A percentile compares a stretch with the other conserved stretches of the same genome.
Evolutionary conservation across 305 asterid species (phyloP).

Genomic region (Striga hermonthica): DNA sequence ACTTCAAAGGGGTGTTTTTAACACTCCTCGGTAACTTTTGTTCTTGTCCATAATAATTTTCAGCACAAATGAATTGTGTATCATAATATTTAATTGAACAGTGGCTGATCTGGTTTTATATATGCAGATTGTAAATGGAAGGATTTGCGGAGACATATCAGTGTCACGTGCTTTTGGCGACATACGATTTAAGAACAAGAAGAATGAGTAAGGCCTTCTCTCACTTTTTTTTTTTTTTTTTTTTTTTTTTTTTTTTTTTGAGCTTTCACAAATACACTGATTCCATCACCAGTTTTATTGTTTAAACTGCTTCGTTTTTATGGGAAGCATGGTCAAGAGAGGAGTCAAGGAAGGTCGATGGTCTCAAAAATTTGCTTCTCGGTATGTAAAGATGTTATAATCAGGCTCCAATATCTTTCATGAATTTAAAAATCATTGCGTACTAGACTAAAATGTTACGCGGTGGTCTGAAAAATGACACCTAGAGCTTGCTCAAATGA

Average conservation of each 20-base stretch:
- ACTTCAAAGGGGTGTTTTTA: neutral
- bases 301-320: constrained; percentile 18
- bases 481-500: too few relatives aligned
- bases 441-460: too few relatives aligned
- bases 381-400: constrained; percentile 42
- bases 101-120: constrained; percentile 17
- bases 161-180: constrained; percentile 96
- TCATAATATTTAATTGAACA: neutral
- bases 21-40: neutral
- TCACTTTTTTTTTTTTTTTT: too few relatives aligned
- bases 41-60: neutral
- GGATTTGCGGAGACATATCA: constrained; percentile 88
- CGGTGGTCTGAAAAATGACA: too few relatives aligned
- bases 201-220: constrained; percentile 51
- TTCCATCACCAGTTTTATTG: constrained; percentile 18
- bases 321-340: constrained; percentile 74
- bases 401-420: neutral
- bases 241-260: neutral
- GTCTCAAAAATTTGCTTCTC: constrained; percentile 80
- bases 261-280: constrained; percentile 20
- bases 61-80: neutral
- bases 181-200: constrained; percentile 75
- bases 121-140: constrained; percentile 68
- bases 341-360: constrained; percentile 85
- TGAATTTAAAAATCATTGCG: too few relatives aligned